These are phyloP conservation scores for Diaporthe australafricana DNA, from an alignment of 2,329 filamentous ascomycete species.

Conservation along the genomic window DNA sequence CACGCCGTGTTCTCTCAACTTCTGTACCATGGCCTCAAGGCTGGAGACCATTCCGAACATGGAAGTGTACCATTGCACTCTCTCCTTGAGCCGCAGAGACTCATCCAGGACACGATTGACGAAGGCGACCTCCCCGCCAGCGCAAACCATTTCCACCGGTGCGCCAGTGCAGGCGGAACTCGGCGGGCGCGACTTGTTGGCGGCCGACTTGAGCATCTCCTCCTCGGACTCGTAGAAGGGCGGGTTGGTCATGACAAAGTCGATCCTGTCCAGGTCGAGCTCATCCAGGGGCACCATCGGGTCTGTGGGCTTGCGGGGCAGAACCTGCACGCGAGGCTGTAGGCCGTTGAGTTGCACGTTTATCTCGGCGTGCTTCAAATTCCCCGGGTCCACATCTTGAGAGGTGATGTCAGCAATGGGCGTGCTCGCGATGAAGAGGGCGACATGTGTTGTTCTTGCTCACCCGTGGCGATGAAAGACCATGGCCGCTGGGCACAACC, in stretches of 20 bases:
- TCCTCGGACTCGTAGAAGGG: slow-evolving; percentile 86
- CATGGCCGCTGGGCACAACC: slow-evolving; percentile 79
- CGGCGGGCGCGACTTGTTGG: slow-evolving; percentile 74
- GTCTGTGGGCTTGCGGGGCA: slow-evolving; percentile 63
- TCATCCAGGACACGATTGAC: slow-evolving; percentile 76
- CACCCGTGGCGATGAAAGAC: slow-evolving; percentile 76
- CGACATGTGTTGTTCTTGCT: background rate
- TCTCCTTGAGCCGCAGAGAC: slow-evolving; percentile 52
- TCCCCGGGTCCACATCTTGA: slow-evolving; percentile 80
- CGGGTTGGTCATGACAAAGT: slow-evolving; percentile 94
- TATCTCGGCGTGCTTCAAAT: slow-evolving; percentile 70
- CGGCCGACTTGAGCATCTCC: slow-evolving; percentile 75
- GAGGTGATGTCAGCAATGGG: slow-evolving; percentile 40
- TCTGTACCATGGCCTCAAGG: slow-evolving; percentile 70
- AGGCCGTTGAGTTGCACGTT: slow-evolving; percentile 79
- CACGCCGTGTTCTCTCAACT: slow-evolving; percentile 66
- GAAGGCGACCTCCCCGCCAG: slow-evolving; percentile 84
- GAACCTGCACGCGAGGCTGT: slow-evolving; percentile 71
- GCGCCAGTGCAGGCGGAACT: slow-evolving; percentile 82
- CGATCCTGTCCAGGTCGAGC: slow-evolving; percentile 63
- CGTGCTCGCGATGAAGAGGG: background rate
- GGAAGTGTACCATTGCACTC: slow-evolving; percentile 87
- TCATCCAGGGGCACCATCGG: slow-evolving; percentile 73
- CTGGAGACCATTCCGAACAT: slow-evolving; percentile 89
- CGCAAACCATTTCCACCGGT: slow-evolving; percentile 85